Evolutionary conservation across 2,329 filamentous ascomycete species (phyloP).

Genomic region (Didymella sp.): DNA sequence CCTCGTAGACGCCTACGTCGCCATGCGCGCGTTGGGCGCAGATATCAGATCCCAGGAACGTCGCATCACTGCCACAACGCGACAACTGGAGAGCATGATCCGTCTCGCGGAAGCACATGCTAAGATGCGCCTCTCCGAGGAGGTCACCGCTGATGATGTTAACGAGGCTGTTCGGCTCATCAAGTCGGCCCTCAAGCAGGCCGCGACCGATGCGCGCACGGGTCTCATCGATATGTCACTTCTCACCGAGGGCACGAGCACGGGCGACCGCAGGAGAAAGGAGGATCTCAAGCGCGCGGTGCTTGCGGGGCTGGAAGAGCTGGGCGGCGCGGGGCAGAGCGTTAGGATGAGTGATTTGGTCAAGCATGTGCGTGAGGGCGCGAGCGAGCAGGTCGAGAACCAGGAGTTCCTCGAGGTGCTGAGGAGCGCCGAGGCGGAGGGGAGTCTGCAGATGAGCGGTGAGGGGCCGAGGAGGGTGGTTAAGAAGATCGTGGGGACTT

Average conservation of each 20-base stretch:
- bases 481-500: conserved; percentile 65
- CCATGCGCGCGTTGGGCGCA: conserved; percentile 88
- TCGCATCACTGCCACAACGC: conserved; percentile 95
- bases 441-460: conserved; percentile 77
- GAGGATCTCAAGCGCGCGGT: conserved; percentile 85
- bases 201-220: conserved; percentile 89
- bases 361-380: conserved; percentile 69
- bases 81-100: conserved; percentile 98
- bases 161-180: conserved; percentile 91
- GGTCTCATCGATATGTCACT: conserved; percentile 97
- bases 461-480: conserved; percentile 85
- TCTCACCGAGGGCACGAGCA: conserved; percentile 90
- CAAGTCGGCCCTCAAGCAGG: conserved; percentile 91
- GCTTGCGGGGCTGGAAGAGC: conserved; percentile 77
- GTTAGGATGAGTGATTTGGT: conserved; percentile 82
- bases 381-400: conserved; percentile 69
- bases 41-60: conserved; percentile 80
- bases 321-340: conserved; percentile 64
- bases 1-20: conserved; percentile 86
- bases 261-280: conserved; percentile 81
- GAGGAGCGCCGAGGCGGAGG: conserved; percentile 82
- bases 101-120: conserved; percentile 94
- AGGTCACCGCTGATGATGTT: conserved; percentile 83
- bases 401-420: conserved; percentile 85
- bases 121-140: conserved; percentile 86